Evolutionary conservation across 441 rosid genomes (phyloP), one percentile per base, ranked within the genome.

Genomic region (Hura crepitans): DNA sequence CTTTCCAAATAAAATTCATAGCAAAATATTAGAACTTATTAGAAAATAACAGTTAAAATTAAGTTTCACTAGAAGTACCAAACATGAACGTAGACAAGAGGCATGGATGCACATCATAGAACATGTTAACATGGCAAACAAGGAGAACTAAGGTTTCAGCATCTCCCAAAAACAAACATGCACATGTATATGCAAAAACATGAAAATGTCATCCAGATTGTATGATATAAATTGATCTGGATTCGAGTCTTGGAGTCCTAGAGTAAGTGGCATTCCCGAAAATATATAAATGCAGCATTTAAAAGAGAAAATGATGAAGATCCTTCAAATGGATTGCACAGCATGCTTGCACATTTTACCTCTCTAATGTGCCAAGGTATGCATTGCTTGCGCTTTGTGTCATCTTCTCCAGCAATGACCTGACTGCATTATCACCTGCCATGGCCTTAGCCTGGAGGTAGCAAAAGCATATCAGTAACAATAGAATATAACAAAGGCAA

Each of bases 401-500:
- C 93, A 95, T 90, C 84, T 90, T 95, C 77, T 95, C 98, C 55
- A 95, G 87, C 84, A 95, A 78, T 51, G 96, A 90, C 79, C 97
- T 89, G 79, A 92, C 93, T 68, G 90, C 87, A 67, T 83, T 95
- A 83, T 95, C 98, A 64, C 99, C 99, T 62, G 96, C 96, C 99
- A 92, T 89, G 57, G 93, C 91, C 81, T 90, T 92, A 61, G 93
- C 96, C 99, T 92, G 80, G 78, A 77, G 71, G 77, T 68, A 59
- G 75, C 55, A 76, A 70, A 79, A 78, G 58, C 65, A 70, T 49
- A 57, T 81, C 49, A 74, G 65, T 25, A 72, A 67, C 37, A 79
- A 33, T 55, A 54, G 13, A 69, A 9, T 42, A 42, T 42, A 42
- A 56, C 18, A 56, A 56, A 56, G 59, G 27, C 6, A 14, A 28